Base-by-base conservation (phyloP, 768 basidiomycete species). In the Melanogaster broomeanus region DNA sequence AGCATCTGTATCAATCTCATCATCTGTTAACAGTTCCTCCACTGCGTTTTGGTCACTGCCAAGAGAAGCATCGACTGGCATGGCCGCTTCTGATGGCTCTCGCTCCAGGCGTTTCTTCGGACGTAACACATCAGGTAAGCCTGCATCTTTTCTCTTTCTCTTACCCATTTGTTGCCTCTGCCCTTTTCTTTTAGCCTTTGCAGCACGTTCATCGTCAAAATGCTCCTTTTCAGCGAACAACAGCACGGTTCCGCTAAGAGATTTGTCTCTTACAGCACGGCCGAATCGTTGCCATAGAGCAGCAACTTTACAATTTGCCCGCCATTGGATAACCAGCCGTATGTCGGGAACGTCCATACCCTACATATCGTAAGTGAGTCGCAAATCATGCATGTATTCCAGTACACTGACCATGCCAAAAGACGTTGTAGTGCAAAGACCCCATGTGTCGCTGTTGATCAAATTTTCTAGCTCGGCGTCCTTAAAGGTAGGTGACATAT, bases 291-390 rank as follows among this genome's bases (percentile, higher is more conserved):
- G 73, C 70, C 66, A 69, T 3, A 74, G 49, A 0, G 63, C 60
- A 3, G 19, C 18, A 6, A 72, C 31, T 24, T 50, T 46, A 48
- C 63, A 65, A 6, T 60, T 62, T 0, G 53, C 65, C 19, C 49
- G 47, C 58, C 58, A 75, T 46, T 74, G 74, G 11, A 76, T 63
- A 18, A 75, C 64, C 19, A 74, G 43, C 9, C 52, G 27, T 4
- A 76, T 67, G 48, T 67, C 63, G 3, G 68, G 52, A 3, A 75
- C 13, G 39, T 76, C 68, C 34, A 76, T 57, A 6, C 73, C 72
- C 74, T 74, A 43, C 39, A 44, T 30, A n/a, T n/a, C n/a, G 28
- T 30, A 30, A 30, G 28, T 30, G 28, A 30, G 28, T 30, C 28
- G 12, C 12, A 9, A 30, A 30, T 12, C 9, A 30, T 30, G 28